Conservation (phyloP, 352 stramenopile genomes). For the Pythium phragmitis region DNA sequence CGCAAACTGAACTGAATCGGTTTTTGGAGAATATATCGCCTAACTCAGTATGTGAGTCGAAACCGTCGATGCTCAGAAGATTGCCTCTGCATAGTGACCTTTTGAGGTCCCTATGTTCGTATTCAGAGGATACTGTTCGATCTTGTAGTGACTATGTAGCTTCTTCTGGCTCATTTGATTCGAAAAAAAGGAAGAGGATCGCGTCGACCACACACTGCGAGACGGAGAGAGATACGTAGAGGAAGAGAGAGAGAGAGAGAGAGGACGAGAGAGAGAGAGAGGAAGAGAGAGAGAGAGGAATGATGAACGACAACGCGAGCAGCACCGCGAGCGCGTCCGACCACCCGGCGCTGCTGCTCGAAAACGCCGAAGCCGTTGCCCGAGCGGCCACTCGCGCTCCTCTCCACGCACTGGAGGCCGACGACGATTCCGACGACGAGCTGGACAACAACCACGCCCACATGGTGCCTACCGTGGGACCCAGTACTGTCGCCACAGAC, state of each 20-base stretch:
- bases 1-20: neutral
- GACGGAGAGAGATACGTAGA: no score
- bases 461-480: no score
- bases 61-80: no score
- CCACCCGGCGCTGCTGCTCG: conserved; percentile 13
- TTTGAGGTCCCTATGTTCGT: no score
- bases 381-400: neutral
- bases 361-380: conserved; percentile 9
- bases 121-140: no score
- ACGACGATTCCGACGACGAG: conserved; percentile 17
- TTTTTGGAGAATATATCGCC: neutral
- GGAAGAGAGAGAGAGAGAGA: neutral
- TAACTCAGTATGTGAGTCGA: neutral
- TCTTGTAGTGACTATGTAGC: no score
- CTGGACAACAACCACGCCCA: neutral
- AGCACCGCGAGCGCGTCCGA: conserved; percentile 5
- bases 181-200: no score
- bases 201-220: no score
- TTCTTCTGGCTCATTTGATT: no score
- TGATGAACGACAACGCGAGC: conserved; percentile 22
- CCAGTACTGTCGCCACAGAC: neutral
- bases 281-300: neutral
- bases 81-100: no score
- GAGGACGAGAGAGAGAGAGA: no score
- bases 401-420: neutral